These are phyloP conservation scores for Cystobasidium onofrii DNA, from an alignment of 768 basidiomycete genomes.

Conservation along the genomic window DNA sequence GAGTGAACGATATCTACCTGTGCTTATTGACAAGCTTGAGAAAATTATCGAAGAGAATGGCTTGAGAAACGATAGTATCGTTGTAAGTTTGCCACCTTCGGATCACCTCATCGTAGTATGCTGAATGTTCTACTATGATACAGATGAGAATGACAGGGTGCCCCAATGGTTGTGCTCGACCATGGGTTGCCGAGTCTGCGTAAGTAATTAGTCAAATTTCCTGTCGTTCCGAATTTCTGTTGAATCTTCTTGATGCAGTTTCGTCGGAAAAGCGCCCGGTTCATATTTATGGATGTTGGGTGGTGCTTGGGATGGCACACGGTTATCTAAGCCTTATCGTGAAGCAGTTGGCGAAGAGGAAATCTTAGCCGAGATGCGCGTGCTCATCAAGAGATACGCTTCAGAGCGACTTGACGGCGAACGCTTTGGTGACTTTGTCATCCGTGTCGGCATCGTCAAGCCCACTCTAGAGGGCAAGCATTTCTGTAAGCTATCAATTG, in stretches of 20 bases:
- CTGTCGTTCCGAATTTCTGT: no score
- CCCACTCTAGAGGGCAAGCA: slow-evolving; percentile 70
- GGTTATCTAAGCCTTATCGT: slow-evolving; percentile 91
- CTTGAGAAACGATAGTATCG: slow-evolving; percentile 82
- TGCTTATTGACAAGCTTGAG: slow-evolving; percentile 90
- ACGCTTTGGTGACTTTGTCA: slow-evolving; percentile 89
- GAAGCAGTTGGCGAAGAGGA: slow-evolving; percentile 42
- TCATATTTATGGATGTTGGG: slow-evolving; percentile 90
- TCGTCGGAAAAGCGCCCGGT: slow-evolving; percentile 91
- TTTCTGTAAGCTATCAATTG: slow-evolving; percentile 63
- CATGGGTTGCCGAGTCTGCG: slow-evolving; percentile 88
- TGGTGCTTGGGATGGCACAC: slow-evolving; percentile 86
- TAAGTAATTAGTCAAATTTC: no score
- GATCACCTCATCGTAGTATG: neutral
- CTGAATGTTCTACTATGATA: neutral
- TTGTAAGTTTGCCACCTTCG: slow-evolving; percentile 43
- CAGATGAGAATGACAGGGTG: slow-evolving; percentile 3
- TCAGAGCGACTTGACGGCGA: slow-evolving; percentile 78
- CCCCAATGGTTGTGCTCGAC: slow-evolving; percentile 85
- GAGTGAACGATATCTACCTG: slow-evolving; percentile 77
- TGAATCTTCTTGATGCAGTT: slow-evolving; percentile 2
- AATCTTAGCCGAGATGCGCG: slow-evolving; percentile 64
- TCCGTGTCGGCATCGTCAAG: slow-evolving; percentile 81
- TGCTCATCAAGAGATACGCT: slow-evolving; percentile 92
- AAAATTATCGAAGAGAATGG: slow-evolving; percentile 88